These are phyloP conservation scores for Bremia lactucae DNA, from an alignment of 352 stramenopile genomes.

Conservation along the genomic window DNA sequence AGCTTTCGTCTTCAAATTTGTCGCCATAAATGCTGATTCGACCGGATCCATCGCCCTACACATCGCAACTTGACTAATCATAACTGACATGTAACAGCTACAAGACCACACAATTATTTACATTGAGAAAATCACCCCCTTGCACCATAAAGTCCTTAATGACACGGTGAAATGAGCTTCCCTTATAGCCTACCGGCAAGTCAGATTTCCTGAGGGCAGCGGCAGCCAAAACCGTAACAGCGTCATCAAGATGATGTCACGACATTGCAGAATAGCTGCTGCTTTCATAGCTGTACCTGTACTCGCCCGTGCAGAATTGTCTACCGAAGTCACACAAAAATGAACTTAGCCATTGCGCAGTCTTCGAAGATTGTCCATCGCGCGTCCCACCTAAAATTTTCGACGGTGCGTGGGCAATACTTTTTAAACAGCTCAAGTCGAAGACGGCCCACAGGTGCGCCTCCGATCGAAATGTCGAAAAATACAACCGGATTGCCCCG, in stretches of 20 bases:
- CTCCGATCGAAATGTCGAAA: slow-evolving; percentile 89
- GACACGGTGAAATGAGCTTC: slow-evolving; percentile 77
- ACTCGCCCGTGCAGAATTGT: slow-evolving; percentile 96
- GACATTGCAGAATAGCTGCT: neutral
- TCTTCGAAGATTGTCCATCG: slow-evolving; percentile 4
- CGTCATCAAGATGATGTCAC: slow-evolving; percentile 27
- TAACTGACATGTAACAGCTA: too few relatives aligned
- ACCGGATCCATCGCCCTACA: slow-evolving; percentile 66
- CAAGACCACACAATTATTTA: too few relatives aligned
- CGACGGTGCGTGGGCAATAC: slow-evolving; percentile 91
- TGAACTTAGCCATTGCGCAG: slow-evolving; percentile 5
- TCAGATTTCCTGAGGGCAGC: slow-evolving; percentile 78
- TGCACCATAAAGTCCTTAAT: slow-evolving; percentile 91
- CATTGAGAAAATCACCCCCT: slow-evolving; percentile 81
- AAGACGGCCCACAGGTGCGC: slow-evolving; percentile 80
- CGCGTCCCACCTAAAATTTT: slow-evolving; percentile 85
- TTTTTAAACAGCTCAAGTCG: slow-evolving; percentile 96
- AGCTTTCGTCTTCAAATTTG: slow-evolving; percentile 81
- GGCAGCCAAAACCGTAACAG: slow-evolving; percentile 3
- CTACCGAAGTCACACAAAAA: slow-evolving; percentile 21
- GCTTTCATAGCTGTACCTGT: slow-evolving; percentile 43
- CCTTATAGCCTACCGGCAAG: slow-evolving; percentile 84
- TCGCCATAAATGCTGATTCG: slow-evolving; percentile 84
- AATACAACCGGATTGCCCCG: slow-evolving; percentile 93
- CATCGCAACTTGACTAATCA: too few relatives aligned